These are phyloP conservation scores for Tolypocladium album DNA, from an alignment of 2,329 filamentous ascomycete species.

Conservation along the genomic window DNA sequence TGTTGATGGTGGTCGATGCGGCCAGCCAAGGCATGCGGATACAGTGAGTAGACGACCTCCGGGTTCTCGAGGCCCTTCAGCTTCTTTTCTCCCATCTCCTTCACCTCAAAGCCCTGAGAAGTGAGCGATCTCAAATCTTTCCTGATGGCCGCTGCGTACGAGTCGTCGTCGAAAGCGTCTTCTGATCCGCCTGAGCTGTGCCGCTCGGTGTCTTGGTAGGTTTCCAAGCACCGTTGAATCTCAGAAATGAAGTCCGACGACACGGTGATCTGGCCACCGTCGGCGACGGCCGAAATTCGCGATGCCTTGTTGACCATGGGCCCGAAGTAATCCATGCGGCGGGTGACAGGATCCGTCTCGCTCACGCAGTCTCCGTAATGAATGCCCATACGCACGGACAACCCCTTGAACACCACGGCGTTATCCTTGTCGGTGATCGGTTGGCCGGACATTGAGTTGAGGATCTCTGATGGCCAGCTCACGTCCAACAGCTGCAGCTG, in stretches of 20 bases:
- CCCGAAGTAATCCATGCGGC: constrained; percentile 98
- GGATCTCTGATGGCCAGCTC: constrained; percentile 85
- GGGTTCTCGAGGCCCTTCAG: constrained; percentile 96
- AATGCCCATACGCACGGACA: constrained; percentile 95
- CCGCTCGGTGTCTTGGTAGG: constrained; percentile 76
- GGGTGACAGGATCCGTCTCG: constrained; percentile 90
- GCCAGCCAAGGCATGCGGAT: constrained; percentile 77
- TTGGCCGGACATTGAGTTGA: constrained; percentile 77
- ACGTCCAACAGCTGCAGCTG: constrained; percentile 82
- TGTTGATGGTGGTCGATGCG: constrained; percentile 60
- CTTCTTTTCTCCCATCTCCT: constrained; percentile 89
- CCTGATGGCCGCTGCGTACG: constrained; percentile 64
- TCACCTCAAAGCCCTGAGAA: constrained; percentile 90
- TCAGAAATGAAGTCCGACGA: constrained; percentile 96
- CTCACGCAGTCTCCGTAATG: constrained; percentile 93
- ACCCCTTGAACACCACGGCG: constrained; percentile 81
- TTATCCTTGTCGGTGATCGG: constrained; percentile 74
- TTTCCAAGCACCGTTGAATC: constrained; percentile 82
- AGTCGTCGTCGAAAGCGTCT: constrained; percentile 59
- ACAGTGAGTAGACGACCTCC: constrained; percentile 90
- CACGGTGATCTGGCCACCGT: constrained; percentile 93
- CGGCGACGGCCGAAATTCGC: constrained; percentile 85
- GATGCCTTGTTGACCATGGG: constrained; percentile 98
- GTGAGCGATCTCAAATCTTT: constrained; percentile 80
- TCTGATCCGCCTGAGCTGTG: constrained; percentile 58